Percentiles rank a stretch among this genome's conserved stretches.
phyloP scores from a whole-genome alignment of 2,329 filamentous ascomycete genomes.

The Phyllosticta capitalensis region DNA sequence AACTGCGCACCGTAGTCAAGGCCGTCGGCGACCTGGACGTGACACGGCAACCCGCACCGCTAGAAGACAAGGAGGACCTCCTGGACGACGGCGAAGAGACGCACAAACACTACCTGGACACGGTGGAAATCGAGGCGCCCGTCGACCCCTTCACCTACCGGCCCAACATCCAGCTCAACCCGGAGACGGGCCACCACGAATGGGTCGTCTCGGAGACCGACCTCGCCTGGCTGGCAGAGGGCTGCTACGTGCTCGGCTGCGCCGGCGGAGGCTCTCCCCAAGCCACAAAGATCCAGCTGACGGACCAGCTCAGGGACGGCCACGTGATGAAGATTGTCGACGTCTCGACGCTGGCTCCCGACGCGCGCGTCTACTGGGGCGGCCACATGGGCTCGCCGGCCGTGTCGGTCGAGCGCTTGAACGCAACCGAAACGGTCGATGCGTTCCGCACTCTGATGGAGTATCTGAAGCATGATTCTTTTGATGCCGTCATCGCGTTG shows the following conservation, averaged over 20 bases:
- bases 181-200: conserved; percentile 12
- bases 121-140: conserved; percentile 6
- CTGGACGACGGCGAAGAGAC: conserved; percentile 9
- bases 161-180: conserved; percentile 30
- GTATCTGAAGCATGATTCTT: conserved; percentile 20
- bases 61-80: conserved; percentile 6
- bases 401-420: conserved; percentile 34
- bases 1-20: conserved; percentile 42
- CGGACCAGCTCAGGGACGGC: conserved; percentile 31
- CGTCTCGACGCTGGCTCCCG: conserved; percentile 34
- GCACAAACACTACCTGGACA: conserved; percentile 1
- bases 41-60: conserved; percentile 16
- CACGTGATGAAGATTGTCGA: conserved; percentile 33
- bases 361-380: conserved; percentile 36
- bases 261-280: conserved; percentile 41
- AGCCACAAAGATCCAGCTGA: conserved; percentile 34
- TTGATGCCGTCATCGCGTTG: conserved; percentile 29
- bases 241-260: conserved; percentile 41
- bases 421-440: conserved; percentile 30
- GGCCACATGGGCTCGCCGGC: conserved; percentile 37
- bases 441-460: conserved; percentile 31
- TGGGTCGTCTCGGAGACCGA: conserved; percentile 40
- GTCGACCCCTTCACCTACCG: conserved; percentile 28
- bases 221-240: conserved; percentile 36
- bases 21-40: conserved; percentile 45